A percentile compares a stretch with the other conserved stretches of the same genome.
These are phyloP conservation scores for Aspergillus sparsus DNA, from an alignment of 495 filamentous ascomycete species.

Conservation along the genomic window DNA sequence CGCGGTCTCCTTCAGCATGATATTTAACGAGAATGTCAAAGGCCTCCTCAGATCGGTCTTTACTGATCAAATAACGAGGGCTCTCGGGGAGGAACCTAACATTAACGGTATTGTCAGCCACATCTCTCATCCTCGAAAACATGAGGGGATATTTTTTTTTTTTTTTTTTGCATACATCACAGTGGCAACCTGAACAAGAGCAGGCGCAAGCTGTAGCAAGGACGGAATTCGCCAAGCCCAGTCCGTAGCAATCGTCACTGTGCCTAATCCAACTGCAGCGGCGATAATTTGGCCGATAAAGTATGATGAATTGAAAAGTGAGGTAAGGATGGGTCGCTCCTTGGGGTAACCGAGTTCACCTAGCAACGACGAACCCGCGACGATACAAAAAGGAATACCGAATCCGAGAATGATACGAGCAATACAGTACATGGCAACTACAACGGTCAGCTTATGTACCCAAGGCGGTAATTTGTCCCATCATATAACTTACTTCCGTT, in stretches of 20 bases:
- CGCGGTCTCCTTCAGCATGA: conserved; percentile 59
- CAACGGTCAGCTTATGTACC: conserved; percentile 28
- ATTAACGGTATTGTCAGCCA: conserved; percentile 1
- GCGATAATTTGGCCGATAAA: conserved; percentile 64
- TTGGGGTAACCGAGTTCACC: conserved; percentile 68
- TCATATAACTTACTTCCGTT: conserved; percentile 26
- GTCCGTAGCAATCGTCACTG: conserved; percentile 52
- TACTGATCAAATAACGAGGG: conserved; percentile 60
- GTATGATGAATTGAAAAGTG: conserved; percentile 66
- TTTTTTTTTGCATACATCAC: conserved; percentile 40
- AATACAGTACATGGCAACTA: conserved; percentile 63
- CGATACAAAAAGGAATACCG: conserved; percentile 64
- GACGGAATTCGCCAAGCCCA: conserved; percentile 70
- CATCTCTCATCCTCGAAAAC: background rate
- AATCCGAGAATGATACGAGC: conserved; percentile 66
- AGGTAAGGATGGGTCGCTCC: conserved; percentile 64
- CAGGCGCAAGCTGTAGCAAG: conserved; percentile 53
- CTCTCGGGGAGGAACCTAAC: conserved; percentile 58
- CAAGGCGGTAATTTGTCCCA: no score
- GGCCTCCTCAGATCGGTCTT: conserved; percentile 60
- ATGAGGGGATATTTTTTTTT: background rate
- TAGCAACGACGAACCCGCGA: conserved; percentile 63
- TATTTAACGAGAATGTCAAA: conserved; percentile 58
- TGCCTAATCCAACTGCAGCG: conserved; percentile 58
- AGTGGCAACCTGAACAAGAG: conserved; percentile 30